phyloP scores from a whole-genome alignment of 2,329 filamentous ascomycete species.

The Aspergillus pseudotamarii region DNA sequence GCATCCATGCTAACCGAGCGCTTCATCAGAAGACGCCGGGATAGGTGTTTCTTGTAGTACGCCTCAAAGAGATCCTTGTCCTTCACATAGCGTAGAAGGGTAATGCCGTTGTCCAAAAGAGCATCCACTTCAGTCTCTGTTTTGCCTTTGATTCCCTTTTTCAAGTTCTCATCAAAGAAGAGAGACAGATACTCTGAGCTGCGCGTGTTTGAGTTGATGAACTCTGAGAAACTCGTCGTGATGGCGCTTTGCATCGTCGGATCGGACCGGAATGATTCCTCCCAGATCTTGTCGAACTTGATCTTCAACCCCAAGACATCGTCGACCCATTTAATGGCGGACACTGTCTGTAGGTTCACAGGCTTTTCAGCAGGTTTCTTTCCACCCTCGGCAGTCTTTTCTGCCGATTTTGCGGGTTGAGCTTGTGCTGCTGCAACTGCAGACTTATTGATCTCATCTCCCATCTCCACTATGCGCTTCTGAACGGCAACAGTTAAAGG shows the following conservation, averaged over 20 bases:
- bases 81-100: constrained; percentile 80
- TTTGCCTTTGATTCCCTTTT: constrained; percentile 90
- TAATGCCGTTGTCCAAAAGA: constrained; percentile 86
- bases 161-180: constrained; percentile 95
- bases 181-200: constrained; percentile 92
- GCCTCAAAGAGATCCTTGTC: constrained; percentile 95
- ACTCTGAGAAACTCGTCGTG: constrained; percentile 84
- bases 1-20: constrained; percentile 90
- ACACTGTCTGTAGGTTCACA: constrained; percentile 77
- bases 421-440: constrained; percentile 59
- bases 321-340: constrained; percentile 93
- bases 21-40: constrained; percentile 80
- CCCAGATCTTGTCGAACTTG: constrained; percentile 83
- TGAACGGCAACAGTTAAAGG: constrained; percentile 73
- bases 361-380: constrained; percentile 55
- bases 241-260: constrained; percentile 78
- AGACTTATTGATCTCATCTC: constrained; percentile 75
- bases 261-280: constrained; percentile 72
- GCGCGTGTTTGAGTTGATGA: constrained; percentile 87
- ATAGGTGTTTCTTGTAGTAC: constrained; percentile 97
- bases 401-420: constrained; percentile 46
- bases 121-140: constrained; percentile 83
- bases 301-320: constrained; percentile 83
- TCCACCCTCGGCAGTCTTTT: constrained; percentile 55
- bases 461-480: constrained; percentile 75